These are phyloP conservation scores for Monilinia polystroma DNA, from an alignment of 2,329 filamentous ascomycete genomes.

Conservation along the genomic window DNA sequence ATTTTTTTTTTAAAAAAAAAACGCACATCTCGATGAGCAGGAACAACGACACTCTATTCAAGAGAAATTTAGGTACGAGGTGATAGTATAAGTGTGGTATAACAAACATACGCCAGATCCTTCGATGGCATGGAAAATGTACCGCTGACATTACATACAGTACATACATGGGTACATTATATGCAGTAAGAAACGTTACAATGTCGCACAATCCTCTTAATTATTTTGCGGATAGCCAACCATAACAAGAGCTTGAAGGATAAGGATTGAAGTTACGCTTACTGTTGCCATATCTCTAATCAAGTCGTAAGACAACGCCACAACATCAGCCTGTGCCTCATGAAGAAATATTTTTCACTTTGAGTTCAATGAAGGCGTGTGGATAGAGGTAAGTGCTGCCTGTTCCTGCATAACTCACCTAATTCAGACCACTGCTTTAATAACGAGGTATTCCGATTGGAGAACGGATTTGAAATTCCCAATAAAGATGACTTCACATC, in stretches of 20 bases:
- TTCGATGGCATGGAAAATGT: constrained; percentile 14
- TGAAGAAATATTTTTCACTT: background rate
- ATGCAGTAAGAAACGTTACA: constrained; percentile 7
- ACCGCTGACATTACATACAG: constrained; percentile 12
- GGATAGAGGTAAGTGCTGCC: background rate
- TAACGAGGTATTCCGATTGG: background rate
- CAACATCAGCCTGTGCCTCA: constrained; percentile 23
- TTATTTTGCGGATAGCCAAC: background rate
- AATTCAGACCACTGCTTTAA: constrained; percentile 1
- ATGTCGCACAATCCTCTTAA: constrained; percentile 1
- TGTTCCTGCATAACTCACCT: constrained; percentile 15
- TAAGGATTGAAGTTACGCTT: constrained; percentile 10
- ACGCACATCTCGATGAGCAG: background rate
- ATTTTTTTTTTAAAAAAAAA: too few species aligned
- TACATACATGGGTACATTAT: background rate
- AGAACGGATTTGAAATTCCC: background rate
- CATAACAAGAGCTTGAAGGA: background rate
- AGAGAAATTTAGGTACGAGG: background rate
- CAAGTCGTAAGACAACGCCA: constrained; percentile 20
- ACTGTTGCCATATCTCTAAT: constrained; percentile 32
- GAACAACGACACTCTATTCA: background rate
- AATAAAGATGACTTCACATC: background rate
- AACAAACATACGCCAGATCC: constrained; percentile 4
- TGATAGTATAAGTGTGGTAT: background rate
- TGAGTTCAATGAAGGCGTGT: background rate